Conservation (phyloP, 352 stramenopile species). For the Aphanomyces stellatus region DNA sequence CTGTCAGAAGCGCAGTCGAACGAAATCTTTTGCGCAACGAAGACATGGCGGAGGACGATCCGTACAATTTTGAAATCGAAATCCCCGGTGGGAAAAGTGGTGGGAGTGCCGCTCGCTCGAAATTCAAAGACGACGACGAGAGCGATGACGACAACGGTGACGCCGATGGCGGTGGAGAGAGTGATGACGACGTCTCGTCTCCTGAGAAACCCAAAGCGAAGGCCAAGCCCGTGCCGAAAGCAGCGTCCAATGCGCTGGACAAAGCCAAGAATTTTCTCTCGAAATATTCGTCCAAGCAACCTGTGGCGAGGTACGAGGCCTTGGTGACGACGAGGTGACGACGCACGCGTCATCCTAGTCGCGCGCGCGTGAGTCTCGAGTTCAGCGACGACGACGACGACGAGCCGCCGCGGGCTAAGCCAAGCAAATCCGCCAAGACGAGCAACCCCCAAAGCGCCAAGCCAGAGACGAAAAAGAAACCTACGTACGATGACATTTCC, state of each 20-base stretch:
- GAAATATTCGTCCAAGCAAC: constrained; percentile 47
- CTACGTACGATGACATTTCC: constrained; percentile 12
- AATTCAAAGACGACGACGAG: constrained; percentile 39
- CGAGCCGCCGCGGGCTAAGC: constrained; percentile 30
- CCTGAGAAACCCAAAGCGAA: neutral
- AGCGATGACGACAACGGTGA: neutral
- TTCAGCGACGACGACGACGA: constrained; percentile 50
- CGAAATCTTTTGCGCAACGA: too few species aligned
- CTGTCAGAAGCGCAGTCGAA: too few species aligned
- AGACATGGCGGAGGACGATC: constrained; percentile 28
- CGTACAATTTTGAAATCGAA: constrained; percentile 46
- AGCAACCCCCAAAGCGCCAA: neutral
- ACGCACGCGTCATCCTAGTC: neutral
- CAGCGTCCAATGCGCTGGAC: constrained; percentile 36
- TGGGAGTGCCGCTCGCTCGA: constrained; percentile 23
- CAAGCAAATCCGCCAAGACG: neutral
- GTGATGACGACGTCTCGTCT: neutral
- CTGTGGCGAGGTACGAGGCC: neutral
- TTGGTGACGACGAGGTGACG: too few species aligned
- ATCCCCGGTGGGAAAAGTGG: constrained; percentile 23
- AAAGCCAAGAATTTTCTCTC: constrained; percentile 65
- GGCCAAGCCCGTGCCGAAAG: neutral
- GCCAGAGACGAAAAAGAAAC: neutral
- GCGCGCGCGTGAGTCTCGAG: constrained; percentile 27
- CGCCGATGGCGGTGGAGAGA: neutral